phyloP scores from a whole-genome alignment of 1,139 yeast species.

The Blastobotrys capitulatus region DNA sequence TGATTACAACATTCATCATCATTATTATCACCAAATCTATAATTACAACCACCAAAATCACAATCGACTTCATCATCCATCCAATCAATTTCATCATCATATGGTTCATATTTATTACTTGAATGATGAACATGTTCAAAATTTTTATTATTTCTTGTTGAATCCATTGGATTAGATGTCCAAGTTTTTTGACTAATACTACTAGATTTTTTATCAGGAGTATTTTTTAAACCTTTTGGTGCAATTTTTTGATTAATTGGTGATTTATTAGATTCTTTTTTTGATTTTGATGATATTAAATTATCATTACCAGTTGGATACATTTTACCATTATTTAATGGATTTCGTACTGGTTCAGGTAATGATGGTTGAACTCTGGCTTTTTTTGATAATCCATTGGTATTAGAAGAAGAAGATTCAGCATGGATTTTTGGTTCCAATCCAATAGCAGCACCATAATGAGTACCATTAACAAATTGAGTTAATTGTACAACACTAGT shows the following conservation, averaged over 20 bases:
- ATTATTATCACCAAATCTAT: neutral
- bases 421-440: neutral
- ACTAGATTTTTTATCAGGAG: neutral
- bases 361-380: neutral
- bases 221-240: no score
- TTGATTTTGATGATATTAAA: no score
- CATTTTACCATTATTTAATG: conserved; percentile 1
- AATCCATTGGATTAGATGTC: neutral
- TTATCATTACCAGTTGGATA: neutral
- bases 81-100: neutral
- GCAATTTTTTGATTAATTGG: no score
- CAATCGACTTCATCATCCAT: neutral
- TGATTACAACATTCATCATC: neutral
- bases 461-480: neutral
- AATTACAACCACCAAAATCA: neutral
- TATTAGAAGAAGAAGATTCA: neutral
- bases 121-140: neutral
- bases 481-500: neutral
- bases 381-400: neutral
- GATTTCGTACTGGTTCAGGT: neutral
- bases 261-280: no score
- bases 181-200: neutral
- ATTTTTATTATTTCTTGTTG: neutral
- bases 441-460: neutral
- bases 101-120: neutral